A percentile compares a stretch with the other conserved stretches of the same genome.
Evolutionary conservation across 2,329 filamentous ascomycete species (phyloP).

Genomic region (Immersiporthe knoxdaviesiana): DNA sequence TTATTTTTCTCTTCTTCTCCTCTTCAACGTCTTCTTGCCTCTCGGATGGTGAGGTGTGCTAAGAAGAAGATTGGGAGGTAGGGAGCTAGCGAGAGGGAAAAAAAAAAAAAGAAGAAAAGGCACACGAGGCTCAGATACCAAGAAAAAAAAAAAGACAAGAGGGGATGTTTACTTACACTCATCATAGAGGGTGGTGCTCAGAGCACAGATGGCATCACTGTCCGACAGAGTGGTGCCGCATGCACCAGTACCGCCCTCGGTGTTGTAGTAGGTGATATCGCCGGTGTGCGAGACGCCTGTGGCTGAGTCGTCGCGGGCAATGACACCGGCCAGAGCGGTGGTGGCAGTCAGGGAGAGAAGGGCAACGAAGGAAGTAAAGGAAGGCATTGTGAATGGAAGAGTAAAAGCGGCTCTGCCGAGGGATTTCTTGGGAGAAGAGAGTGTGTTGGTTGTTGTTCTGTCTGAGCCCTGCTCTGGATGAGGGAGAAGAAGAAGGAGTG

Average conservation of each 20-base stretch:
- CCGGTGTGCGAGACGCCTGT: slow-evolving; percentile 5
- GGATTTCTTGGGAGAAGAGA: neutral
- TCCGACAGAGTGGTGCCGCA: slow-evolving; percentile 17
- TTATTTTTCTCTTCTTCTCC: neutral
- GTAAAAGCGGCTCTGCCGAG: neutral
- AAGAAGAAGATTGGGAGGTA: neutral
- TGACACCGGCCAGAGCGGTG: slow-evolving; percentile 2
- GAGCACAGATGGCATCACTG: slow-evolving; percentile 4
- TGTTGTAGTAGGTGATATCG: slow-evolving; percentile 18
- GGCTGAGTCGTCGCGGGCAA: slow-evolving; percentile 9
- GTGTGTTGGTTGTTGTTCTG: neutral
- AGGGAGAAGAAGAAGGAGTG: neutral
- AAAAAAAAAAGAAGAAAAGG: neutral
- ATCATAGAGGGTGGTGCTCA: slow-evolving; percentile 13
- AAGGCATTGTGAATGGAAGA: neutral
- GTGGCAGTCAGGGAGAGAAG: neutral
- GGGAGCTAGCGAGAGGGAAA: neutral
- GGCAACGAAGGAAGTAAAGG: neutral
- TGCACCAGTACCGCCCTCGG: slow-evolving; percentile 7
- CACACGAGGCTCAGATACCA: neutral
- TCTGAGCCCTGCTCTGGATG: slow-evolving; percentile 3
- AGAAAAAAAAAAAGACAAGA: no score
- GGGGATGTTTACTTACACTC: slow-evolving; percentile 1
- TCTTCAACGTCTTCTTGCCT: neutral
- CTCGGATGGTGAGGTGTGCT: neutral